phyloP scores from a whole-genome alignment of 306 rosid genomes.

The Dryas octopetala region DNA sequence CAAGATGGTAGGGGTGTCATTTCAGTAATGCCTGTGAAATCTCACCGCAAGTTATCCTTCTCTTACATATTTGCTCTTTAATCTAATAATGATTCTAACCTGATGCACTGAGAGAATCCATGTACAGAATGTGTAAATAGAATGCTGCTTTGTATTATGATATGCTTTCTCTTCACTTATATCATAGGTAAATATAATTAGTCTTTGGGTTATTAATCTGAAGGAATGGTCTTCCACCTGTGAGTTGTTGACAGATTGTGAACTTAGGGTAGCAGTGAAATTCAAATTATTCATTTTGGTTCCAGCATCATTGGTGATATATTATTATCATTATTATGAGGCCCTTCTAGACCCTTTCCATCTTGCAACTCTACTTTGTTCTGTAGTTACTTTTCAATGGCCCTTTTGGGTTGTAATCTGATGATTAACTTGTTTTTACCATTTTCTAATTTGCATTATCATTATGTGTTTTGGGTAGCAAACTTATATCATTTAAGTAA shows the following conservation, averaged over 20 bases:
- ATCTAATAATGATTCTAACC: slow-evolving; percentile 52
- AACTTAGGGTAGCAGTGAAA: no score
- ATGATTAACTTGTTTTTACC: no score
- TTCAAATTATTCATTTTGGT: neutral
- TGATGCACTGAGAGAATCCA: slow-evolving; percentile 34
- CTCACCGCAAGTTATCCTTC: slow-evolving; percentile 29
- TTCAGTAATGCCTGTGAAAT: slow-evolving; percentile 30
- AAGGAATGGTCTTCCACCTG: neutral
- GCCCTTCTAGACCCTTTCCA: no score
- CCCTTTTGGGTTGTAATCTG: no score
- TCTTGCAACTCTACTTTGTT: no score
- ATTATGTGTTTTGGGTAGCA: no score
- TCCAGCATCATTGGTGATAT: neutral
- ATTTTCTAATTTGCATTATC: no score
- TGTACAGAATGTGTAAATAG: slow-evolving; percentile 87
- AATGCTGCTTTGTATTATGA: slow-evolving; percentile 30
- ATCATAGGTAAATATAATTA: neutral
- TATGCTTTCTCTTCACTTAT: slow-evolving; percentile 11
- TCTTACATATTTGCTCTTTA: slow-evolving; percentile 31
- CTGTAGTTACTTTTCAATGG: no score
- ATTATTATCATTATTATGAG: neutral
- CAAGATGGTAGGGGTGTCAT: slow-evolving; percentile 45
- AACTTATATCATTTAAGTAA: no score
- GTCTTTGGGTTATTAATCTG: no score
- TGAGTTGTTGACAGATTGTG: neutral